phyloP scores from a whole-genome alignment of 1,139 yeast genomes.

The Pneumocystis wakefieldiae region DNA sequence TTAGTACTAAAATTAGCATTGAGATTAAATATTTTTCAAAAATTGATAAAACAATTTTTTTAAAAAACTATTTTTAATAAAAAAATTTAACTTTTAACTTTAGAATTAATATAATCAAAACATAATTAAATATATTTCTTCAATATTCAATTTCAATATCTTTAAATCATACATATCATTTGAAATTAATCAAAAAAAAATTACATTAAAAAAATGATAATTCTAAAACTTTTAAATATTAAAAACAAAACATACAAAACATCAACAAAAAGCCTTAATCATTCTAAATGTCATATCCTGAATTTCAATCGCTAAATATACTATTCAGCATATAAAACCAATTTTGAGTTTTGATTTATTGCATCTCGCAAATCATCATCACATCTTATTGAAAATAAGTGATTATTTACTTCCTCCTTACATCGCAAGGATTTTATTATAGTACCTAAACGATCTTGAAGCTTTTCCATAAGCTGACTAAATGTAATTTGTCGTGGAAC shows the following conservation, averaged over 20 bases:
- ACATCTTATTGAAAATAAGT: constrained; percentile 19
- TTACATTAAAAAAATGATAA: neutral
- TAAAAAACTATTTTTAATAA: neutral
- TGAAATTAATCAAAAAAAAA: neutral
- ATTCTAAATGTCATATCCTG: neutral
- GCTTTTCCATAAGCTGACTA: constrained; percentile 45
- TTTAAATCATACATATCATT: neutral
- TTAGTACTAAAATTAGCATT: too few species aligned
- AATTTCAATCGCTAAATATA: neutral
- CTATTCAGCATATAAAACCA: neutral
- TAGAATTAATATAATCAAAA: neutral
- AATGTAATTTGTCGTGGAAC: constrained; percentile 50
- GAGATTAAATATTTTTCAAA: neutral
- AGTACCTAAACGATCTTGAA: constrained; percentile 42
- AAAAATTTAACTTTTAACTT: neutral
- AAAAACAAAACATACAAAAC: neutral
- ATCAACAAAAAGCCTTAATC: neutral
- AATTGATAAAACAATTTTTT: neutral
- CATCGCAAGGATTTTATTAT: constrained; percentile 22
- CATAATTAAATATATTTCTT: neutral
- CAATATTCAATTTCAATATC: neutral
- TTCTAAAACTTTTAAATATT: neutral
- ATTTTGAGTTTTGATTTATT: constrained; percentile 1
- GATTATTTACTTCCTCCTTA: constrained; percentile 21
- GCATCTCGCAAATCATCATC: constrained; percentile 20